These are phyloP conservation scores for Blastobotrys peoriensis DNA, from an alignment of 805 yeast genomes.

Conservation along the genomic window DNA sequence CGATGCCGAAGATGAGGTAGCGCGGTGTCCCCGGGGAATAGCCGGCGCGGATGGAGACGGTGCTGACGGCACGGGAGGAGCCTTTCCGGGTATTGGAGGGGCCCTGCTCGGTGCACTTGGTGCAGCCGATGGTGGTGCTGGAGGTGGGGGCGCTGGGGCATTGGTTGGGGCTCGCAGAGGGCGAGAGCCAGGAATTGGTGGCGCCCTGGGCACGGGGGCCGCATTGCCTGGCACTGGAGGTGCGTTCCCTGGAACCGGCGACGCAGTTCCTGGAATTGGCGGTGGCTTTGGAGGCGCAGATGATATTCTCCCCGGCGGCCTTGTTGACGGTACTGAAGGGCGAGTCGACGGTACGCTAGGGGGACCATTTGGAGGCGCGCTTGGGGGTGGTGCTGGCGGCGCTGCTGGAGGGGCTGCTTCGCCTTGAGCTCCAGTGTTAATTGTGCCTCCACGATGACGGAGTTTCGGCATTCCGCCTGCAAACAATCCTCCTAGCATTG, in stretches of 20 bases:
- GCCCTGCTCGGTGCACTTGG: too few species aligned
- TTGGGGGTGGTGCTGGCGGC: constrained; percentile 14
- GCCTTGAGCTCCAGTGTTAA: constrained; percentile 15
- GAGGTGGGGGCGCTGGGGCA: too few species aligned
- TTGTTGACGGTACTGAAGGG: constrained; percentile 18
- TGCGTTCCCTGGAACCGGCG: neutral
- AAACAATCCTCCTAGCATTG: constrained; percentile 54
- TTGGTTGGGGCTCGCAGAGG: constrained; percentile 8
- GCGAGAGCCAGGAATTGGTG: constrained; percentile 13
- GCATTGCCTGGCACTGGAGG: constrained; percentile 7
- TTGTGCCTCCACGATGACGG: constrained; percentile 39
- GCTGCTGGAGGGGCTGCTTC: neutral
- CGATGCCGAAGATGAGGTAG: constrained; percentile 13
- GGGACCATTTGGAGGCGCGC: constrained; percentile 22
- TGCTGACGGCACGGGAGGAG: constrained; percentile 18
- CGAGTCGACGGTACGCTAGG: constrained; percentile 29
- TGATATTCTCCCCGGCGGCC: constrained; percentile 1
- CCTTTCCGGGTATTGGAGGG: too few species aligned
- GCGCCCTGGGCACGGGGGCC: constrained; percentile 4
- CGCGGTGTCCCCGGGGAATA: constrained; percentile 5
- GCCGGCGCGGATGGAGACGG: constrained; percentile 16
- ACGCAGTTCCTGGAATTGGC: neutral
- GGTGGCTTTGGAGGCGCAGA: constrained; percentile 14
- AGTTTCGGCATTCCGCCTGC: constrained; percentile 79
- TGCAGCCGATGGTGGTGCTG: too few species aligned